Evolutionary conservation across 345 rosid species (phyloP).

Genomic region (Orychophragmus violaceus): DNA sequence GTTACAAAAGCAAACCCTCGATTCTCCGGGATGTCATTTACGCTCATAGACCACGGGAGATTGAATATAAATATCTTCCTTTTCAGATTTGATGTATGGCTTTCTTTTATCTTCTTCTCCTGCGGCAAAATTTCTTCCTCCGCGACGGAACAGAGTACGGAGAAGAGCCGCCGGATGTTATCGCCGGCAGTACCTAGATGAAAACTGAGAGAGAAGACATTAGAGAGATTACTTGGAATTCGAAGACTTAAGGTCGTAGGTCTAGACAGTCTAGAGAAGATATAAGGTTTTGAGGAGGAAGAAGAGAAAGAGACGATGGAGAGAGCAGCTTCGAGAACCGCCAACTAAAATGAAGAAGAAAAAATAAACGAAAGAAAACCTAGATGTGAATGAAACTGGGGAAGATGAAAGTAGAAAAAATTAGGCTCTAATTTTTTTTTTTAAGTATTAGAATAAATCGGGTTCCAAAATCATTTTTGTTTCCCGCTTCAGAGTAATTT

Average conservation of each 20-base stretch:
- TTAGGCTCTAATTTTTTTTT: too few species aligned
- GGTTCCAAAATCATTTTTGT: too few species aligned
- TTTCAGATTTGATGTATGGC: slow-evolving; percentile 40
- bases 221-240: slow-evolving; percentile 12
- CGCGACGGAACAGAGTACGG: slow-evolving; percentile 35
- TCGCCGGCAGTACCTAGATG: not conserved
- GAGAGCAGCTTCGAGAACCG: slow-evolving; percentile 44
- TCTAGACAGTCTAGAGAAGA: slow-evolving; percentile 15
- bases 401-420: too few species aligned
- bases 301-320: slow-evolving; percentile 29
- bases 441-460: too few species aligned
- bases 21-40: slow-evolving; percentile 51
- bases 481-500: too few species aligned
- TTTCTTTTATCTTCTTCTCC: slow-evolving; percentile 36
- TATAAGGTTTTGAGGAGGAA: slow-evolving; percentile 25
- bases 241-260: slow-evolving; percentile 12
- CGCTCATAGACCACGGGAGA: too few species aligned
- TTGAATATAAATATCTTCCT: slow-evolving; percentile 66
- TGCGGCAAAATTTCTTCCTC: slow-evolving; percentile 41
- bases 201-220: slow-evolving; percentile 20
- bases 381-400: too few species aligned
- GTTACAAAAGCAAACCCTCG: slow-evolving; percentile 81
- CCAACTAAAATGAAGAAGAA: too few species aligned
- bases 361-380: too few species aligned
- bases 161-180: slow-evolving; percentile 19